These are phyloP conservation scores for Sarcodon aspratus DNA, from an alignment of 768 basidiomycete genomes.

Conservation along the genomic window DNA sequence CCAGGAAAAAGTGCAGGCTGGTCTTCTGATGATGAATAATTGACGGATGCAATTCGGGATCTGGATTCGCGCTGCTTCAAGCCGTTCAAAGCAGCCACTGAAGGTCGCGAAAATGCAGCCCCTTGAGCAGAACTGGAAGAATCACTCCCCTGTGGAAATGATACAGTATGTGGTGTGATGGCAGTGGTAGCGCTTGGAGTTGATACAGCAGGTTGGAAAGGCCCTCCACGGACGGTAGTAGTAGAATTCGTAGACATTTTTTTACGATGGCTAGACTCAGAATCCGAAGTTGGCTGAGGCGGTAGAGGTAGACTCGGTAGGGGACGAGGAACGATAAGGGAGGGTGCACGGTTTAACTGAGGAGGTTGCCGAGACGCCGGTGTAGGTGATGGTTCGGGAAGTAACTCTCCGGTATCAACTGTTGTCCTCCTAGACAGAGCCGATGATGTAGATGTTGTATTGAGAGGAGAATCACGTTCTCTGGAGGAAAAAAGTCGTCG, in stretches of 20 bases:
- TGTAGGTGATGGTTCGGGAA: neutral
- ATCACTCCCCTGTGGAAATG: constrained; percentile 27
- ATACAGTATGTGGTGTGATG: constrained; percentile 53
- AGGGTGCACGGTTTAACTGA: constrained; percentile 19
- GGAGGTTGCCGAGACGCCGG: neutral
- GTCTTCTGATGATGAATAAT: constrained; percentile 16
- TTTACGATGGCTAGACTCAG: constrained; percentile 12
- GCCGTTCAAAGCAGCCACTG: constrained; percentile 40
- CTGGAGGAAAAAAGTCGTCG: neutral
- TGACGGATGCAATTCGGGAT: constrained; percentile 22
- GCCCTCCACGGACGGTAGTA: constrained; percentile 33
- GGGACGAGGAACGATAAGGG: constrained; percentile 45
- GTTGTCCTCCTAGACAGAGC: neutral
- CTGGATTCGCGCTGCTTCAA: constrained; percentile 37
- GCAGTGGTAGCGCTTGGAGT: constrained; percentile 57
- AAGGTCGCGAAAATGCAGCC: constrained; percentile 61
- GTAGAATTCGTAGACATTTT: constrained; percentile 34
- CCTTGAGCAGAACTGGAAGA: constrained; percentile 25
- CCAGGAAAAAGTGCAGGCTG: constrained; percentile 2
- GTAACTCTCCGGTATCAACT: neutral
- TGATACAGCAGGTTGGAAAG: constrained; percentile 28
- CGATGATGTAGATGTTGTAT: neutral
- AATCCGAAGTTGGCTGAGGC: constrained; percentile 13
- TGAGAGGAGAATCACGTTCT: neutral
- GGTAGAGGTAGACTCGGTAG: constrained; percentile 44